Conservation (phyloP, 176 grass and related monocot species). For the Coix lacrymajobi region DNA sequence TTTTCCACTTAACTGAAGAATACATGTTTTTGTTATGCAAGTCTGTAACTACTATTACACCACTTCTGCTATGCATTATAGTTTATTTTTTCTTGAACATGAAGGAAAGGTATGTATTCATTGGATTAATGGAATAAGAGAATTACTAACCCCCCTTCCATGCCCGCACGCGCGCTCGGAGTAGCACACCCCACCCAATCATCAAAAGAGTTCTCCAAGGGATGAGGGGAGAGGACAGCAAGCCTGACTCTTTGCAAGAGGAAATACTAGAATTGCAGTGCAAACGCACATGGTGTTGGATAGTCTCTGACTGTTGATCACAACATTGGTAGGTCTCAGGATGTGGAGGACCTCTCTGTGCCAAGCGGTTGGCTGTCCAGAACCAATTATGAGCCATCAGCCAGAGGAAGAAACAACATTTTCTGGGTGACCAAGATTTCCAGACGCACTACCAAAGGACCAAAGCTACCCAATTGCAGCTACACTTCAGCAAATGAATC, state of each 20-base stretch:
- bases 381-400: background rate
- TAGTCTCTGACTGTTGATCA: background rate
- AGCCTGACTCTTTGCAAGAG: background rate
- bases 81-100: background rate
- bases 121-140: background rate
- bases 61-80: constrained; percentile 2
- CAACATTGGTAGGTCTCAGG: background rate
- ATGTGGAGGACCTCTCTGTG: background rate
- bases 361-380: background rate
- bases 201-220: background rate
- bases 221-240: background rate
- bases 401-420: background rate
- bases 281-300: background rate
- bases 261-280: background rate
- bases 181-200: background rate
- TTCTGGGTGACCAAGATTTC: background rate
- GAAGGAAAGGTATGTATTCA: background rate
- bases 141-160: background rate
- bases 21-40: constrained; percentile 13
- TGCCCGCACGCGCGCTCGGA: background rate
- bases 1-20: background rate
- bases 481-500: background rate
- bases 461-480: background rate
- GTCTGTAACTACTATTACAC: background rate
- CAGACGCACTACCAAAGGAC: background rate